Evolutionary conservation across 108 stramenopile species (phyloP).

Genomic region (Cyclotella kingstonii): DNA sequence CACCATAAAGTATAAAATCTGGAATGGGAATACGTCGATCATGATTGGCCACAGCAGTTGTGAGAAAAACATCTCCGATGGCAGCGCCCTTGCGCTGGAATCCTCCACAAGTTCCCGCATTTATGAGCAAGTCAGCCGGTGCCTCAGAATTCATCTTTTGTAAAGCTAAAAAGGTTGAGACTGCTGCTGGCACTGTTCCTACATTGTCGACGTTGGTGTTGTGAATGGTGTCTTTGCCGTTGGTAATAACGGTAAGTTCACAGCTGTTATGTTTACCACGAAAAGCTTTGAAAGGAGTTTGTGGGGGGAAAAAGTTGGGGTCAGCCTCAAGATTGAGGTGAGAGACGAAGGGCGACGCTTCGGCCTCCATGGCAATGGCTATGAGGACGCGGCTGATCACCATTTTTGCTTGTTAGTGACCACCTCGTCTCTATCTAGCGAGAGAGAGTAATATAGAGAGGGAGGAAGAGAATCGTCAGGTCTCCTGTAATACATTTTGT

Average conservation of each 20-base stretch:
- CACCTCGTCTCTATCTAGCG: too few relatives aligned
- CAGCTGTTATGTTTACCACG: constrained; percentile 70
- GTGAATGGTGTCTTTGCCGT: constrained; percentile 83
- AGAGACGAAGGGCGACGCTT: constrained; percentile 86
- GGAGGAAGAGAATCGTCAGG: too few relatives aligned
- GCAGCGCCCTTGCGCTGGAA: constrained; percentile 85
- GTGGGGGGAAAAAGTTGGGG: constrained; percentile 69
- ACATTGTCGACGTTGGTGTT: constrained; percentile 91
- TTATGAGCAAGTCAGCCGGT: constrained; percentile 78
- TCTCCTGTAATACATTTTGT: too few relatives aligned
- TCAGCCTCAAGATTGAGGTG: constrained; percentile 63
- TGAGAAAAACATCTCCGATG: constrained; percentile 92
- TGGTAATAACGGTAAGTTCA: constrained; percentile 87
- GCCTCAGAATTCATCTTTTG: constrained; percentile 44
- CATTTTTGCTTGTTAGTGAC: too few relatives aligned
- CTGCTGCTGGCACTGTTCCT: constrained; percentile 87
- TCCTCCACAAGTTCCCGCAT: constrained; percentile 97
- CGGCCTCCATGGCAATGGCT: constrained; percentile 94
- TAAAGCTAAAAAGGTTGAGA: constrained; percentile 79
- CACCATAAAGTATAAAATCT: constrained; percentile 82
- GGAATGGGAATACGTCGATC: constrained; percentile 97
- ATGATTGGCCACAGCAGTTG: constrained; percentile 87
- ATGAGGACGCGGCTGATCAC: constrained; percentile 60
- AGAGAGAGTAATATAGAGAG: too few relatives aligned
- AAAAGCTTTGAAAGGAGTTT: constrained; percentile 82